Conservation (phyloP, 495 filamentous ascomycete genomes). For the Talaromyces borbonicus region DNA sequence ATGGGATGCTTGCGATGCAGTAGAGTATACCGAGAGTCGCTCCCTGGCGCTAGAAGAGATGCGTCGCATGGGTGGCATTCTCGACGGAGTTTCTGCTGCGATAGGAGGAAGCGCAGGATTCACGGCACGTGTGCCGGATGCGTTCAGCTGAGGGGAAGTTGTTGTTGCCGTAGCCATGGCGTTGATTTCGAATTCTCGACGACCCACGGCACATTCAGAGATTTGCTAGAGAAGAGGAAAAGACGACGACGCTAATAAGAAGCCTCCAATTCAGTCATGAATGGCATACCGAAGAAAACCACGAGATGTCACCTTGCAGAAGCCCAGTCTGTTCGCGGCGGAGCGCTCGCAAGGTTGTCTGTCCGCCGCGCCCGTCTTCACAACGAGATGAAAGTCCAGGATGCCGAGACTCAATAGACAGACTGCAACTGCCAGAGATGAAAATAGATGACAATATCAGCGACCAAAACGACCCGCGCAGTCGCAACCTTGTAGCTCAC, state of each 20-base stretch:
- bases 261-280: background rate
- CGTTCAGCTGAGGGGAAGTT: constrained; percentile 39
- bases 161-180: constrained; percentile 50
- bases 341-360: background rate
- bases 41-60: constrained; percentile 65
- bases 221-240: background rate
- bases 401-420: background rate
- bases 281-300: background rate
- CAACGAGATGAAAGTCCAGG: background rate
- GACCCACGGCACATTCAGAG: background rate
- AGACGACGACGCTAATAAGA: constrained; percentile 1
- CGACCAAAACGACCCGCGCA: background rate
- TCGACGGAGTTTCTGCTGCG: constrained; percentile 27
- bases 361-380: background rate
- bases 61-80: constrained; percentile 43
- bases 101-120: constrained; percentile 28
- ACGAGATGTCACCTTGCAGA: background rate
- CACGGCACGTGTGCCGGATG: constrained; percentile 10
- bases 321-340: background rate
- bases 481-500: constrained; percentile 2
- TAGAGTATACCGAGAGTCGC: constrained; percentile 60
- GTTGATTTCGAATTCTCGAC: background rate
- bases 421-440: too few relatives aligned
- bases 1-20: constrained; percentile 44
- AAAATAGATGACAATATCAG: background rate